Percentiles rank a stretch among this genome's conserved stretches.
These are phyloP conservation scores for Galerina marginata DNA, from an alignment of 768 basidiomycete genomes.

Conservation along the genomic window DNA sequence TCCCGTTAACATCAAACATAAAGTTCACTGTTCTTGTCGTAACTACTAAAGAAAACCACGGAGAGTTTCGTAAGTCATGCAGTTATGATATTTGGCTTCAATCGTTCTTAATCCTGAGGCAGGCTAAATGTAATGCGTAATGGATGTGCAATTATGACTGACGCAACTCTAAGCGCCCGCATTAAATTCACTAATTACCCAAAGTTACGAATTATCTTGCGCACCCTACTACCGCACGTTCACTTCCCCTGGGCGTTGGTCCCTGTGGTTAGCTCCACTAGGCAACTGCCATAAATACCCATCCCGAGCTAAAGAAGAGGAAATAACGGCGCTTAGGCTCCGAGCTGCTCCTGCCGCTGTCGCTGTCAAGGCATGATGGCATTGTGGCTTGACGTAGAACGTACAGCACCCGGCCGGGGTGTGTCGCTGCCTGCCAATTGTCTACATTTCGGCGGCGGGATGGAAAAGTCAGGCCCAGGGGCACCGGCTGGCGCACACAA, in stretches of 20 bases:
- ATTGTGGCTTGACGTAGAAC: not conserved
- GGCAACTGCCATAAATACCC: constrained; percentile 1
- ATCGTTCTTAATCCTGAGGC: too few relatives aligned
- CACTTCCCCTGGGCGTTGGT: not conserved
- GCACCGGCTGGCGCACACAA: constrained; percentile 3
- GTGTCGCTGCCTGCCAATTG: too few relatives aligned
- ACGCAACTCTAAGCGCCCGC: constrained; percentile 13
- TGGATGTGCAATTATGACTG: not conserved
- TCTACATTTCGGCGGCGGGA: too few relatives aligned
- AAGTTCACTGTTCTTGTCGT: too few relatives aligned
- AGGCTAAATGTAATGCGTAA: not conserved
- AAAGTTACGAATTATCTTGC: too few relatives aligned
- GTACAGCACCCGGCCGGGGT: not conserved
- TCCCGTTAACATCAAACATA: too few relatives aligned
- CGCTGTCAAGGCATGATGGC: not conserved
- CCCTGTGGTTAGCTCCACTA: not conserved
- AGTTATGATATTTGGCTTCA: too few relatives aligned
- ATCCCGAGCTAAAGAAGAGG: not conserved
- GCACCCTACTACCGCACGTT: not conserved
- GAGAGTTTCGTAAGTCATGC: too few relatives aligned
- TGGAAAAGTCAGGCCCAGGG: constrained; percentile 5
- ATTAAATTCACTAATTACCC: not conserved
- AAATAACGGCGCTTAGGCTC: not conserved
- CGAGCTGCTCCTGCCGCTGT: not conserved
- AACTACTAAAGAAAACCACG: too few relatives aligned